These are phyloP conservation scores for Trichoderma harzianum DNA, from an alignment of 2,329 filamentous ascomycete species.

Conservation along the genomic window DNA sequence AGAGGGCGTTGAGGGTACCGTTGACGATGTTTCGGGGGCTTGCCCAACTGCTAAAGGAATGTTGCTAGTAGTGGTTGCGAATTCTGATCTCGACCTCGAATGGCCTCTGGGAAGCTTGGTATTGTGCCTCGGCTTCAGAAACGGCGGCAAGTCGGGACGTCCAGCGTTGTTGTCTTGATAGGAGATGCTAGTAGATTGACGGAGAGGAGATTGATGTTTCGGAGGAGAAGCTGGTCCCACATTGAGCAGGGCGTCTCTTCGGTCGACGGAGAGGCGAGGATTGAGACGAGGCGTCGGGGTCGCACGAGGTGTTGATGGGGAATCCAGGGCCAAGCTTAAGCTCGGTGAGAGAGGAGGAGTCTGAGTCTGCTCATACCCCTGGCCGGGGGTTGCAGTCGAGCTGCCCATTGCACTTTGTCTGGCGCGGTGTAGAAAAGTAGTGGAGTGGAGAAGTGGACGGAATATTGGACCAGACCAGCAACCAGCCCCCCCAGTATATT, in stretches of 20 bases:
- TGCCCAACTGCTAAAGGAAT: slow-evolving; percentile 1
- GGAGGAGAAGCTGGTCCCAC: slow-evolving; percentile 28
- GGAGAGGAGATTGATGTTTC: slow-evolving; percentile 31
- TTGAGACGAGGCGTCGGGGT: slow-evolving; percentile 21
- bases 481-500: slow-evolving; percentile 13
- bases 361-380: slow-evolving; percentile 17
- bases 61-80: background rate
- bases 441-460: slow-evolving; percentile 10
- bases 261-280: slow-evolving; percentile 22
- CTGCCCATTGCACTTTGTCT: slow-evolving; percentile 15
- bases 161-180: slow-evolving; percentile 22
- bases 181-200: slow-evolving; percentile 31
- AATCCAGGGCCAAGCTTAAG: slow-evolving; percentile 17
- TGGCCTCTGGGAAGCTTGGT: slow-evolving; percentile 10
- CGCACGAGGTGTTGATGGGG: slow-evolving; percentile 14
- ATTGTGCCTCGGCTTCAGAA: slow-evolving; percentile 15
- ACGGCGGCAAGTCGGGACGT: slow-evolving; percentile 2
- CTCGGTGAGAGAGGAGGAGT: slow-evolving; percentile 13
- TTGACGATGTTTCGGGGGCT: background rate
- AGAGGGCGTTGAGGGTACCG: background rate
- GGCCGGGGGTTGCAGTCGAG: slow-evolving; percentile 16
- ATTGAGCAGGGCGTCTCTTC: slow-evolving; percentile 25
- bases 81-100: slow-evolving; percentile 14
- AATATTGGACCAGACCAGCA: slow-evolving; percentile 17
- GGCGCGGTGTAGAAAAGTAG: slow-evolving; percentile 12